Evolutionary conservation across 371 early-diverging fungal species (phyloP).

Genomic region (Parasitella parasitica): DNA sequence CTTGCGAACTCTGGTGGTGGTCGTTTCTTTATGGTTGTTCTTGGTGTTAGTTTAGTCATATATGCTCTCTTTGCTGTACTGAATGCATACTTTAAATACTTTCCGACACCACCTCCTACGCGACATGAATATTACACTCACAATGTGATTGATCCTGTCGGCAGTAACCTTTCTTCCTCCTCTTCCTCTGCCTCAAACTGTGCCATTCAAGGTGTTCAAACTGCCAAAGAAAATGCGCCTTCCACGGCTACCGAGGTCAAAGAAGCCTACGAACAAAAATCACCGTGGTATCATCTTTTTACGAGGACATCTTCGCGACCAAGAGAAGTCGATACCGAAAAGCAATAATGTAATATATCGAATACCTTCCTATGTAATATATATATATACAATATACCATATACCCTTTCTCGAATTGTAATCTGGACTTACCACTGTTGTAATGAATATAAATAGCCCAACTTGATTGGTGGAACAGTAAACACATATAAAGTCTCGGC

Average conservation of each 20-base stretch:
- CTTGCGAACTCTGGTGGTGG: conserved; percentile 35
- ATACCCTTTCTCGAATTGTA: not conserved
- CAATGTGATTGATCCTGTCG: conserved; percentile 3
- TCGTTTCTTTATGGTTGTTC: conserved; percentile 35
- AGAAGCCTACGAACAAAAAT: not conserved
- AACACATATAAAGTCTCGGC: not conserved
- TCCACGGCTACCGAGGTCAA: not conserved
- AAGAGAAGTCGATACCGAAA: not conserved
- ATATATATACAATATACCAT: not conserved
- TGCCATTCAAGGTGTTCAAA: not conserved
- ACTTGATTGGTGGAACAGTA: not conserved
- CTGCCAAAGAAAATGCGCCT: not conserved
- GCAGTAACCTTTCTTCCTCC: not conserved
- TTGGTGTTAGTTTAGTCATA: conserved; percentile 39
- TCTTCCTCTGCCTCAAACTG: not conserved
- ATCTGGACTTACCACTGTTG: not conserved
- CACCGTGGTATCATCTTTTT: not conserved
- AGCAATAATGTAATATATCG: not conserved
- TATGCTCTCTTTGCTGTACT: conserved; percentile 45
- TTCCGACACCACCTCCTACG: conserved; percentile 49
- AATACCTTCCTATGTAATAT: not conserved
- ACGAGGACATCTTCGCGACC: not conserved
- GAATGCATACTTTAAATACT: conserved; percentile 47
- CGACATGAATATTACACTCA: conserved; percentile 28
- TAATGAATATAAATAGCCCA: not conserved